Conservation (phyloP, 768 basidiomycete species). For the Amanita pseudoporphyria region DNA sequence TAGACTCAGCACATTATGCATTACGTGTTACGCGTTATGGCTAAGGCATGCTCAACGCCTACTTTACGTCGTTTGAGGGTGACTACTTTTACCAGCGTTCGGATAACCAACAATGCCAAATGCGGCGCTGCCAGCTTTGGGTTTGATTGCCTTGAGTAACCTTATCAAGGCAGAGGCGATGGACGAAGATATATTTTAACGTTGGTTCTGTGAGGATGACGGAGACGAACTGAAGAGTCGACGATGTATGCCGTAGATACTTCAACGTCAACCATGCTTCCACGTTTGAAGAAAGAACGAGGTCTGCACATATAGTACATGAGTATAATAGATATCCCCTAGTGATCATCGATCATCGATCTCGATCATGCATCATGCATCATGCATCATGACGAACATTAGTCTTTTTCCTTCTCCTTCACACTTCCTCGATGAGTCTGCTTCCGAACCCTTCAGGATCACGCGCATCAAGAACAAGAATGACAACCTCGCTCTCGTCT, state of each 20-base stretch:
- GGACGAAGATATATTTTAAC: constrained; percentile 69
- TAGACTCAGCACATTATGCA: not conserved
- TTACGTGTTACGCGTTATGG: no score
- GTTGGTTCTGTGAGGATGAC: constrained; percentile 67
- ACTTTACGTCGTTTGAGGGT: constrained; percentile 79
- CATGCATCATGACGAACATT: constrained; percentile 86
- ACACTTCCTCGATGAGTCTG: constrained; percentile 80
- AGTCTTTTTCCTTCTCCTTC: constrained; percentile 87
- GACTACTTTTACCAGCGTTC: constrained; percentile 92
- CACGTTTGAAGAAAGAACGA: constrained; percentile 85
- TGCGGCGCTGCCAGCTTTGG: constrained; percentile 61
- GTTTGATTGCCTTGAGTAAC: constrained; percentile 77
- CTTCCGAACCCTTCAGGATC: constrained; percentile 94
- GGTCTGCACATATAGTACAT: constrained; percentile 50
- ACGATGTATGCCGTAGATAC: constrained; percentile 85
- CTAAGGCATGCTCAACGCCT: constrained; percentile 7
- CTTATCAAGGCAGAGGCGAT: constrained; percentile 72
- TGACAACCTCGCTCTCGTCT: constrained; percentile 83
- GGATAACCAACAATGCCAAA: constrained; percentile 94
- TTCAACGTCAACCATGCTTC: constrained; percentile 87
- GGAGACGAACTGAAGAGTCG: constrained; percentile 84
- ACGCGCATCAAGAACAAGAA: constrained; percentile 86
- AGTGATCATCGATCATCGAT: constrained; percentile 55
- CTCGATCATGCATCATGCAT: no score
- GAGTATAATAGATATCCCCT: not conserved